These are phyloP conservation scores for Fusarium robinianum DNA, from an alignment of 2,329 filamentous ascomycete species.

Conservation along the genomic window DNA sequence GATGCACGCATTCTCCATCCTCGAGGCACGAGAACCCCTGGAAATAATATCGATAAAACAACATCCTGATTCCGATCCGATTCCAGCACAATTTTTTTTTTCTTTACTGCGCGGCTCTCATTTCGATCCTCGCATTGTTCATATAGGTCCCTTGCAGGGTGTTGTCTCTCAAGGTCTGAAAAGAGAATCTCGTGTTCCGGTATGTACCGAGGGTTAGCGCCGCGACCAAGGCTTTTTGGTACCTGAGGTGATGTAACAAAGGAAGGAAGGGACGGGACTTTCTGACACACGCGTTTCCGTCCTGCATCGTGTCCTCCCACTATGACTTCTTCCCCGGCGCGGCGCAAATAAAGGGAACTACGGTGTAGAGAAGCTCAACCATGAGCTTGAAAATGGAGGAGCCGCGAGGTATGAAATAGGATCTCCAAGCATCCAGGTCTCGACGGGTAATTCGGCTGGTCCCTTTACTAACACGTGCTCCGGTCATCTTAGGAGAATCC, in stretches of 20 bases:
- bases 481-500: conserved; percentile 33
- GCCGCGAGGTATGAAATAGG: conserved; percentile 26
- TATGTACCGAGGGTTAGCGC: conserved; percentile 37
- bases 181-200: too few species aligned
- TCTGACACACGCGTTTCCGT: conserved; percentile 11
- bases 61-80: too few species aligned
- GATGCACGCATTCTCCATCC: not conserved
- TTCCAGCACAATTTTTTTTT: too few species aligned
- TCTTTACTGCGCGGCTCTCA: too few species aligned
- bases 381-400: conserved; percentile 28
- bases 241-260: conserved; percentile 37
- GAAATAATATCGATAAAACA: too few species aligned
- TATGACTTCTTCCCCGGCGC: conserved; percentile 30
- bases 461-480: conserved; percentile 28
- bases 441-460: too few species aligned
- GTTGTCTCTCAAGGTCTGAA: too few species aligned
- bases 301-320: conserved; percentile 34
- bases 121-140: too few species aligned
- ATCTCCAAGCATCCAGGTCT: too few species aligned
- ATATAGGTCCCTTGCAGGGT: too few species aligned
- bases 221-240: too few species aligned
- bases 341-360: conserved; percentile 23
- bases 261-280: conserved; percentile 16
- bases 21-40: too few species aligned
- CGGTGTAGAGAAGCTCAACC: conserved; percentile 18